Base-by-base conservation (phyloP, 164 flowering plant genomes). In the Santalum album region DNA sequence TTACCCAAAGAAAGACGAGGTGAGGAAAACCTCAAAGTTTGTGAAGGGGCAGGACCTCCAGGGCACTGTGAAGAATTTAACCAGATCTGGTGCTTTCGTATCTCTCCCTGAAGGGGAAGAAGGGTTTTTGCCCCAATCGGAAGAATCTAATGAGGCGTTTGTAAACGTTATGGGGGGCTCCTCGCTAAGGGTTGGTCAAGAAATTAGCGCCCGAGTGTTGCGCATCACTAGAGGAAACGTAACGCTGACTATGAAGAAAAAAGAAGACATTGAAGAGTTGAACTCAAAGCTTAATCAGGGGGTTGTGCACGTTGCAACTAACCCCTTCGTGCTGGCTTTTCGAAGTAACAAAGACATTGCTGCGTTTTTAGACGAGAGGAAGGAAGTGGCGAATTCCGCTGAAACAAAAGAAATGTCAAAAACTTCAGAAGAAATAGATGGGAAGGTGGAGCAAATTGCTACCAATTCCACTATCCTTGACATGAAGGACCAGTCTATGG, bases 91-190 rank as follows among this genome's bases (percentile, higher is more conserved):
- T 42, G 83, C 96, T 70, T 88, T 86, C 49, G 77, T 92, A 55
- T 71, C 90, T 52, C 89, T 92, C 49, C 91, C 94, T 20, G 96
- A 83, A 26, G 96, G 84, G 1, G 99, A 83, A 60, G 99, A 89
- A 72, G 99, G 96, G 25, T 92, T 92, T 58, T 75, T 92, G 14
- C 99, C 99, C 5, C 29, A 59, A 15, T 67, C 92, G 11, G 99
- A 92, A 69, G 96, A 92, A 71, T 32, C 70, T 40, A 78, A 69
- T 66, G 84, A 74, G 23, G 92, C 82, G 20, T 69, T 84, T 63
- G 80, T 42, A 43, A 69, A 46, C 57, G 17, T 77, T 39, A 68
- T 76, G 90, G 90, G 82, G 19, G 72, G 58, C 26, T 67, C 98
- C 29, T 71, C 89, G 18, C 47, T 92, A 64, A 69, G 79, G 67